Base-by-base conservation (phyloP, 2,329 filamentous ascomycete genomes). In the Hypoxylon sp. region DNA sequence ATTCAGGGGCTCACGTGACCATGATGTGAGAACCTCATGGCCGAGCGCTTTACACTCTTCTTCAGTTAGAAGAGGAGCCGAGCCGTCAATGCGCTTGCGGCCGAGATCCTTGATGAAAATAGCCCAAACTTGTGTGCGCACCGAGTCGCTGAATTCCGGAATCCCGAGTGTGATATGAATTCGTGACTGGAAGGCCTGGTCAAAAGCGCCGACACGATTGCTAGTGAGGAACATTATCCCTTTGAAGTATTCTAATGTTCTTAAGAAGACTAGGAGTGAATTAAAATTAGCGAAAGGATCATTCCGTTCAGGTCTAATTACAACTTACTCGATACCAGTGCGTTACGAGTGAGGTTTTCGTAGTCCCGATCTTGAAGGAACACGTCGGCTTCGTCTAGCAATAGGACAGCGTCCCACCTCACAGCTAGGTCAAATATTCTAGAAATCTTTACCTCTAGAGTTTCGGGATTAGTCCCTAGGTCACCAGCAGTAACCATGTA, bases 31-130 rank as follows among this genome's bases (percentile, higher is more conserved):
- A 17, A 55, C 32, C 19, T 56, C 38, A 10, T 43, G 49, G 10
- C 49, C 48, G 5, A 51, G n/a, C 14, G 23, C 48, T 25, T 51
- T 51, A 19, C 48, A 51, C 28, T 51, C 25, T 3, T 32, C 48
- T 51, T 51, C 48, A 11, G 48, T 51, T n/a, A 51, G 25, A 21
- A 51, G 28, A 32, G 48, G 48, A n/a, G 48, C 5, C 9, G 25
- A 51, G n/a, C 48, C 48, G 2, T 51, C 25, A 4, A 19, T 32
- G 17, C 48, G 48, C 28, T 34, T 51, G 10, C 48, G 48, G n/a
- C 48, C 48, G 14, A 51, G 48, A 9, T 51, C 25, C 25, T 51
- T 51, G 28, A 51, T 51, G n/a, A 51, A 51, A n/a, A 51, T 51
- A 19, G 48, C 48, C 48, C 48, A 51, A 14, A 51, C 48, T 14